phyloP scores from a whole-genome alignment of 495 filamentous ascomycete species.

The Thermochaetoides thermophila region DNA sequence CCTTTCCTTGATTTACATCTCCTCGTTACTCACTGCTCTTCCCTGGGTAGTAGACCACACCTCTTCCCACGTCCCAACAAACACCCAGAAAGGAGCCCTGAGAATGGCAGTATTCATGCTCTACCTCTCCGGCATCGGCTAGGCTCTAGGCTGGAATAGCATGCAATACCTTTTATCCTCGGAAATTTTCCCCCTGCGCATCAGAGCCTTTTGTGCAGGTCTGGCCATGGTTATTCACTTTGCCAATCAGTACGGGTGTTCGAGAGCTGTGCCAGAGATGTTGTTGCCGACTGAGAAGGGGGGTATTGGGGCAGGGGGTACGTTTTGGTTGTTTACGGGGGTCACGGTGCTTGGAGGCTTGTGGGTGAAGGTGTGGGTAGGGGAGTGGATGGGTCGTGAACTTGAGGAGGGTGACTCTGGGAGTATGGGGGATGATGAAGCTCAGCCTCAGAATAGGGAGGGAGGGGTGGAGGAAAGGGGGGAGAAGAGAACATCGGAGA shows the following conservation, averaged over 20 bases:
- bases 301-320: slow-evolving; percentile 35
- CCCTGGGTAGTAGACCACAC: slow-evolving; percentile 25
- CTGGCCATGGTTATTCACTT: slow-evolving; percentile 49
- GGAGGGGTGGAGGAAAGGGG: slow-evolving; percentile 33
- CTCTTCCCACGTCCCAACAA: not conserved
- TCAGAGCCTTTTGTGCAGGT: slow-evolving; percentile 35
- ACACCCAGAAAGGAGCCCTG: slow-evolving; percentile 20
- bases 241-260: slow-evolving; percentile 58
- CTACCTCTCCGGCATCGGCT: slow-evolving; percentile 49
- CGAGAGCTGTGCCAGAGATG: slow-evolving; percentile 44
- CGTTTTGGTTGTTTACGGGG: slow-evolving; percentile 53
- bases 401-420: too few relatives aligned
- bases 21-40: slow-evolving; percentile 44
- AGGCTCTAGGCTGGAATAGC: slow-evolving; percentile 61
- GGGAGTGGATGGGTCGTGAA: too few relatives aligned
- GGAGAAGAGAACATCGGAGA: slow-evolving; percentile 13
- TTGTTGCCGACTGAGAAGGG: slow-evolving; percentile 26
- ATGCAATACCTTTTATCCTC: slow-evolving; percentile 66
- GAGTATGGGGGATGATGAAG: too few relatives aligned
- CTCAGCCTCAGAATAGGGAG: too few relatives aligned
- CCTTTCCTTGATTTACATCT: slow-evolving; percentile 53
- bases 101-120: slow-evolving; percentile 50
- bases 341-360: slow-evolving; percentile 43
- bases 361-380: too few relatives aligned
- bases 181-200: slow-evolving; percentile 55